A percentile compares a stretch with the other conserved stretches of the same genome.
phyloP scores from a whole-genome alignment of 2,329 filamentous ascomycete species.

The Dichotomopilus funicola region DNA sequence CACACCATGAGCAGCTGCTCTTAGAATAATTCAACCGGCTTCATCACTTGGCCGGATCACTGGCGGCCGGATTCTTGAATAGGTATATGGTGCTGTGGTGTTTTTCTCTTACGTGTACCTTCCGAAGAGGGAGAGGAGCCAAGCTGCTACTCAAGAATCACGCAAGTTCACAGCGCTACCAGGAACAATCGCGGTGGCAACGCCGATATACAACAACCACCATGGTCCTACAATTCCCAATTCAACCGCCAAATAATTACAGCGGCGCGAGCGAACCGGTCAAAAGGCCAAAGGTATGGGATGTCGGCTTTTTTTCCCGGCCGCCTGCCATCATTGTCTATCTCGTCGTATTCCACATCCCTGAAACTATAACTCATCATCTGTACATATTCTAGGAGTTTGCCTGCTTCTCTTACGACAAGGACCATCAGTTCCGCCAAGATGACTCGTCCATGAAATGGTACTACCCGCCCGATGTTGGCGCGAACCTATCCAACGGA shows the following conservation, averaged over 20 bases:
- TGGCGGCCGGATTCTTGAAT: no score
- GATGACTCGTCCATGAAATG: constrained; percentile 78
- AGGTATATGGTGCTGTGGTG: no score
- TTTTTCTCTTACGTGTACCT: no score
- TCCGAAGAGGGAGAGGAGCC: background rate
- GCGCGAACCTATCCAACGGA: constrained; percentile 69
- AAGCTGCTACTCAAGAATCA: constrained; percentile 1
- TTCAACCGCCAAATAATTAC: constrained; percentile 66
- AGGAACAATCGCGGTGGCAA: background rate
- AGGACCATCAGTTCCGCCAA: constrained; percentile 67
- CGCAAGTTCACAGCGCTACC: no score
- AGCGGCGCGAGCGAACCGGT: constrained; percentile 61
- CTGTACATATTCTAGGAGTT: no score
- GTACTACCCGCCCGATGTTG: constrained; percentile 72
- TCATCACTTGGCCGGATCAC: no score
- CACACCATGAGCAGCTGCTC: no score
- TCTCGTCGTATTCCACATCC: no score
- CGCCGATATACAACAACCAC: background rate
- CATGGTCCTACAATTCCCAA: constrained; percentile 42
- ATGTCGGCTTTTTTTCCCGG: background rate
- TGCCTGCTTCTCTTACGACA: constrained; percentile 87
- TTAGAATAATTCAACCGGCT: no score
- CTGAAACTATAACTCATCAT: no score
- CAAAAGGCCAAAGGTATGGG: constrained; percentile 58
- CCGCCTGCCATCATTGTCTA: no score